Base-by-base conservation (phyloP, 805 yeast species). In the Hyphopichia homilentoma region DNA sequence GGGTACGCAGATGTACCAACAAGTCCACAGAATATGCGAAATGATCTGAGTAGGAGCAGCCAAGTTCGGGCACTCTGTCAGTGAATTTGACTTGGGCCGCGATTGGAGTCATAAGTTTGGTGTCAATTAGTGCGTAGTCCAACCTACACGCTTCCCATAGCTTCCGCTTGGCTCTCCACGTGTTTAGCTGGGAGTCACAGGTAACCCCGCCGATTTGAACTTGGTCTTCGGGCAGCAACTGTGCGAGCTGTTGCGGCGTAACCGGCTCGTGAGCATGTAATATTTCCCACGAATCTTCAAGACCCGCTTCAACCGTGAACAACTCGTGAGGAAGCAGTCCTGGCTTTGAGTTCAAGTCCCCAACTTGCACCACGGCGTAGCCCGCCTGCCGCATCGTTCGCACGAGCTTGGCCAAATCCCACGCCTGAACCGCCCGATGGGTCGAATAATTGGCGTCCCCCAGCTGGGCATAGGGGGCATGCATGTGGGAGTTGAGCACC, bases 351-450 rank as follows among this genome's bases (percentile, higher is more conserved):
- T 93, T 93, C 50, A 93, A 70, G 58, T 93, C 98, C 2, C 98
- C 98, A 20, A 89, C 96, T 33, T 88, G 78, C 19, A 93, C 73
- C 1, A 85, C 90, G 1, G 89, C 82, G 54, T 86, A 83, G 0
- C 97, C 96, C 0, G 90, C 82, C 34, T 65, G 68, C 27, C 69
- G 67, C 28, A 89, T 71, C 22, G 79, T 57, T 12, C 69, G 68
- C 1, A 84, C 78, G 21, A 88, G 38, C 32, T 77, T 73, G 21
- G 93, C 73, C 54, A 93, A 75, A 54, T 89, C 96, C 97, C 97
- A 93, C 1, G 97, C 97, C 58, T 93, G 98, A 36, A 93, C 76
- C 0, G 96, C 80, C 30, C 98, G 67, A 52, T 93, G 97, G 45
- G 96, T 84, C 3, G 79, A 67, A 52, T 93, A 93, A 2, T 89